Conservation (phyloP, 305 asterid species). For the Petunia hybrid region DNA sequence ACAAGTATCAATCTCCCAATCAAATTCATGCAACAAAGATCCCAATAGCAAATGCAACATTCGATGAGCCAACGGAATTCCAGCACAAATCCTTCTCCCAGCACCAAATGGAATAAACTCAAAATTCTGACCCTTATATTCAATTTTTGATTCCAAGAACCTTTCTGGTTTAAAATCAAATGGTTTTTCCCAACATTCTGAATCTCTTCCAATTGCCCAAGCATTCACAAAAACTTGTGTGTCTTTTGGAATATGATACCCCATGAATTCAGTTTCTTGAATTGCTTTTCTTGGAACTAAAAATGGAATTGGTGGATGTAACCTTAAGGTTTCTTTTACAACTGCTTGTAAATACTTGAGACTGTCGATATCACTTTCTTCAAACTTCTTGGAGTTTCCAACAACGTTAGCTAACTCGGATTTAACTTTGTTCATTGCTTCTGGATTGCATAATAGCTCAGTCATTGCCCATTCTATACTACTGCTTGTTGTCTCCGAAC, state of each 20-base stretch:
- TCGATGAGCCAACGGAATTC: constrained; percentile 58
- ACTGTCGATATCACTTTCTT: constrained; percentile 52
- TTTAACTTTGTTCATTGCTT: constrained; percentile 49
- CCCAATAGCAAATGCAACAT: constrained; percentile 63
- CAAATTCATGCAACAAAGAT: constrained; percentile 55
- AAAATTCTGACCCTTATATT: constrained; percentile 57
- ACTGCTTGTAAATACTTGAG: constrained; percentile 69
- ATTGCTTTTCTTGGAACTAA: constrained; percentile 60
- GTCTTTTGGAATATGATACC: constrained; percentile 50
- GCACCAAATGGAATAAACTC: constrained; percentile 68
- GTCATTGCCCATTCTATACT: constrained; percentile 70
- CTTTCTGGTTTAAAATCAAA: constrained; percentile 56
- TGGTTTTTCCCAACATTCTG: constrained; percentile 52
- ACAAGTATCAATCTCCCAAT: constrained; percentile 51
- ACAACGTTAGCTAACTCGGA: constrained; percentile 48
- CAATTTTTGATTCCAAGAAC: constrained; percentile 49
- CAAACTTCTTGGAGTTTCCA: constrained; percentile 39
- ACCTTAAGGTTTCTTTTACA: constrained; percentile 52
- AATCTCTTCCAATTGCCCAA: constrained; percentile 70
- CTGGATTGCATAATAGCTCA: constrained; percentile 62
- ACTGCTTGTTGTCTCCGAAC: constrained; percentile 70
- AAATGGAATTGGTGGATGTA: constrained; percentile 70
- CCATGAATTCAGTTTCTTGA: constrained; percentile 58
- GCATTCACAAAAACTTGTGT: constrained; percentile 62
- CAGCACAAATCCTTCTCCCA: constrained; percentile 66